These are phyloP conservation scores for Echria macrotheca DNA, from an alignment of 495 filamentous ascomycete genomes.

Conservation along the genomic window DNA sequence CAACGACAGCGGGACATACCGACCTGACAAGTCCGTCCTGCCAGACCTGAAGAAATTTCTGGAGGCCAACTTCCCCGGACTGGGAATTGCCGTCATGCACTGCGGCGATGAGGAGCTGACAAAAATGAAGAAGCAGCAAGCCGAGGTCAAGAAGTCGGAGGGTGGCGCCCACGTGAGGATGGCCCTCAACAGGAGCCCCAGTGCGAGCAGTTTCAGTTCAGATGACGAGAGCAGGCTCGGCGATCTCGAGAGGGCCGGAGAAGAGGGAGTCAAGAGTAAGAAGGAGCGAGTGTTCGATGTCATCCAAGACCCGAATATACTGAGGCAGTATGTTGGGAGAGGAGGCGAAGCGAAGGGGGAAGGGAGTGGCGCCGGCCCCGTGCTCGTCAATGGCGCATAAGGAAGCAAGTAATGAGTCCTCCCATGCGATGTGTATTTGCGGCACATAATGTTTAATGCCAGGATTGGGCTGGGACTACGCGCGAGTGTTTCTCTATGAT, in stretches of 20 bases:
- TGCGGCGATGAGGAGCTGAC: constrained; percentile 65
- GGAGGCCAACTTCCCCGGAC: constrained; percentile 62
- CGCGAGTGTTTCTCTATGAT: no score
- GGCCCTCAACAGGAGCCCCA: constrained; percentile 57
- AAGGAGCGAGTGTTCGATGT: constrained; percentile 42
- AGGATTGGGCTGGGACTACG: no score
- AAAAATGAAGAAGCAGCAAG: constrained; percentile 43
- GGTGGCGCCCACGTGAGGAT: constrained; percentile 54
- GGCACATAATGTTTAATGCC: no score
- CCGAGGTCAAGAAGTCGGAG: constrained; percentile 52
- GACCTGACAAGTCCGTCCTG: constrained; percentile 70
- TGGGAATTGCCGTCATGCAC: constrained; percentile 64
- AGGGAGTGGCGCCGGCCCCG: not conserved
- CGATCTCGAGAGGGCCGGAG: constrained; percentile 34
- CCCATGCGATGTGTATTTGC: no score
- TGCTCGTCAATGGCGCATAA: not conserved
- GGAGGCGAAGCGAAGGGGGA: constrained; percentile 1
- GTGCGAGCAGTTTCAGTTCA: constrained; percentile 55
- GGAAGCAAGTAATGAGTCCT: not conserved
- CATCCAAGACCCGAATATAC: constrained; percentile 31
- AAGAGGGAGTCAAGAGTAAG: constrained; percentile 31
- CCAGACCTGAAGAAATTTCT: constrained; percentile 66
- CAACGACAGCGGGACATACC: constrained; percentile 91
- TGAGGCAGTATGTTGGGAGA: constrained; percentile 22
- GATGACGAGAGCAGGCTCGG: constrained; percentile 71